A percentile compares a stretch with the other conserved stretches of the same genome.
Conservation (phyloP, 2,329 filamentous ascomycete species). For the Anthostomella pinea region DNA sequence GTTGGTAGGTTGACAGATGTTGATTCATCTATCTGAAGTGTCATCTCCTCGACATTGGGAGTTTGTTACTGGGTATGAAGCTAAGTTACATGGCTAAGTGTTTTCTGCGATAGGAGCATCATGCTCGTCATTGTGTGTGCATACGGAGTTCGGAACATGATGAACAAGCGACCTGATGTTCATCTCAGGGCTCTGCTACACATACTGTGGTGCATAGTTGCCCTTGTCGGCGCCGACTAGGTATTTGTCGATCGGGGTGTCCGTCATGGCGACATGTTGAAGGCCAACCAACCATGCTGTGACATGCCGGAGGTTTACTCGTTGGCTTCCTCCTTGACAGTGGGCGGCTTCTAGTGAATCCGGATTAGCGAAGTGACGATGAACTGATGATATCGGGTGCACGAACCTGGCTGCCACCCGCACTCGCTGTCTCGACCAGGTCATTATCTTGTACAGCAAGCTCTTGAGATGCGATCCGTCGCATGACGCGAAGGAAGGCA, state of each 20-base stretch:
- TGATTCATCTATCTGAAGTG: too few relatives aligned
- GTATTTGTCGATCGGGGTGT: slow-evolving; percentile 61
- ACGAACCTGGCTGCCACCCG: too few relatives aligned
- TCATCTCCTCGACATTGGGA: too few relatives aligned
- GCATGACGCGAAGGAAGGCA: slow-evolving; percentile 74
- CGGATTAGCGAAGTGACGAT: too few relatives aligned
- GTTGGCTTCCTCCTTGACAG: too few relatives aligned
- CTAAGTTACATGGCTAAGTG: too few relatives aligned
- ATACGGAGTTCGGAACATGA: slow-evolving; percentile 21
- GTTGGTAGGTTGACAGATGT: too few relatives aligned
- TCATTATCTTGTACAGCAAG: slow-evolving; percentile 70
- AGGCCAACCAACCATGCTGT: slow-evolving; percentile 72
- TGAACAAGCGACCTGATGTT: slow-evolving; percentile 34
- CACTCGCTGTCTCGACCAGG: slow-evolving; percentile 46
- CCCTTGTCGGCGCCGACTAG: slow-evolving; percentile 47
- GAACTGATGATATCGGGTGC: too few relatives aligned
- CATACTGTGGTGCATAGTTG: slow-evolving; percentile 30
- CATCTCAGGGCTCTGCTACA: slow-evolving; percentile 30
- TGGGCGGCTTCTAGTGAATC: too few relatives aligned
- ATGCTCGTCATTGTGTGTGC: slow-evolving; percentile 7
- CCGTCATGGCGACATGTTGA: slow-evolving; percentile 51
- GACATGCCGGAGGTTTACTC: too few relatives aligned
- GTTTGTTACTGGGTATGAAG: too few relatives aligned
- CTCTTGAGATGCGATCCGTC: slow-evolving; percentile 68
- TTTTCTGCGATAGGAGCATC: too few relatives aligned